Percentiles rank a stretch among this genome's conserved stretches.
These are phyloP conservation scores for Filobasidium uniguttulatum DNA, from an alignment of 1,284 basidiomycete genomes.

Conservation along the genomic window DNA sequence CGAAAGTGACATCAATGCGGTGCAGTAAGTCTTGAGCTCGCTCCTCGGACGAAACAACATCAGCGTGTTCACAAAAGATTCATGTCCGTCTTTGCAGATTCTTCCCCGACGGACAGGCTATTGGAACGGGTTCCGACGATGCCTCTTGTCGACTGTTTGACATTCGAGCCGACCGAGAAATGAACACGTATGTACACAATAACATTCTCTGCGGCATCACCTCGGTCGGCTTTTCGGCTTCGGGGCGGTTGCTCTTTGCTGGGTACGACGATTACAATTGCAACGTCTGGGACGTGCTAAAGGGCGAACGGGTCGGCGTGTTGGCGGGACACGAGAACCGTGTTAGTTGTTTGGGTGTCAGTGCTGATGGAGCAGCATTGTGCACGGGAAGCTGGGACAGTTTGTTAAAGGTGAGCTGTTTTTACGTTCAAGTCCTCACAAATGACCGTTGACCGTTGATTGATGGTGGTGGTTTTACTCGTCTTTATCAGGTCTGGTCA, in stretches of 20 bases:
- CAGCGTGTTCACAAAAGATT: too few species aligned
- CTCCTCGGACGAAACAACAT: too few species aligned
- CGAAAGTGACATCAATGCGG: conserved; percentile 98
- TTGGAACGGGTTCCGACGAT: conserved; percentile 97
- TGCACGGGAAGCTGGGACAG: conserved; percentile 98
- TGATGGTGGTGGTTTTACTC: too few species aligned
- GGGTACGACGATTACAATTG: conserved; percentile 99
- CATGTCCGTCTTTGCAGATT: conserved; percentile 46
- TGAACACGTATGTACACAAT: conserved; percentile 94
- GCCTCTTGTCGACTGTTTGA: conserved; percentile 96
- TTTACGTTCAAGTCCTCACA: too few species aligned
- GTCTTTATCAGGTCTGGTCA: too few species aligned
- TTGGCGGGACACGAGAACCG: conserved; percentile 95
- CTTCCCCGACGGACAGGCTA: conserved; percentile 98
- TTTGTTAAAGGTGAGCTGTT: conserved; percentile 68
- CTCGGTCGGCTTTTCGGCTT: conserved; percentile 93
- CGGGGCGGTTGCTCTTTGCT: conserved; percentile 90
- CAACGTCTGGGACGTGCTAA: conserved; percentile 98
- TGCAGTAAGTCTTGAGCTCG: conserved; percentile 54
- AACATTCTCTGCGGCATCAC: conserved; percentile 98
- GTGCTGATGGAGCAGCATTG: conserved; percentile 89
- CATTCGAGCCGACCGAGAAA: conserved; percentile 88
- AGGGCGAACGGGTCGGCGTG: conserved; percentile 93
- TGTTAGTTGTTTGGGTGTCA: conserved; percentile 90
- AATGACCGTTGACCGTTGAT: too few species aligned